phyloP scores from a whole-genome alignment of 225 moss, liverwort and hornwort species.

The Antitrichia curtipendula region DNA sequence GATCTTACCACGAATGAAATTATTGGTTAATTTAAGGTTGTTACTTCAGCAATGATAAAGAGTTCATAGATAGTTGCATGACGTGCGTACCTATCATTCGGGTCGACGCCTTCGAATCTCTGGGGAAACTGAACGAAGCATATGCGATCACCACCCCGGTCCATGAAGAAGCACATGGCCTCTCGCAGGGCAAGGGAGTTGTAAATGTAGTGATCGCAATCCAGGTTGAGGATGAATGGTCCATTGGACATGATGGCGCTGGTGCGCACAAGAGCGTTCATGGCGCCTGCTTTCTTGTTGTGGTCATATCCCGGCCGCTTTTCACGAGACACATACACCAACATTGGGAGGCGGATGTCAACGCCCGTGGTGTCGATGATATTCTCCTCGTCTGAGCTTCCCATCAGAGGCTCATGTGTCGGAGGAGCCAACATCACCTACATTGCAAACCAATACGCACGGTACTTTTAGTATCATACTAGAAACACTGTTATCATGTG shows the following conservation, averaged over 20 bases:
- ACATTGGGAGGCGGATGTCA: conserved; percentile 81
- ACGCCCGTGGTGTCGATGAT: conserved; percentile 75
- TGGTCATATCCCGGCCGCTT: conserved; percentile 92
- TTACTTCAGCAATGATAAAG: not conserved
- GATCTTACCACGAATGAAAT: not conserved
- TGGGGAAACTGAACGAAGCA: conserved; percentile 80
- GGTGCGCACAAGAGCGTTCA: conserved; percentile 86
- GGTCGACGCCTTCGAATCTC: conserved; percentile 84
- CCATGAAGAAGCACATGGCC: conserved; percentile 92
- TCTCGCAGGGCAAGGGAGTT: conserved; percentile 74
- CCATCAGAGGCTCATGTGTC: conserved; percentile 60
- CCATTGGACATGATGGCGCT: conserved; percentile 97
- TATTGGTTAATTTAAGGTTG: not conserved
- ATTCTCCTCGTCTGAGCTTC: conserved; percentile 70
- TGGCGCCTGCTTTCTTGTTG: conserved; percentile 95
- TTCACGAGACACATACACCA: conserved; percentile 88
- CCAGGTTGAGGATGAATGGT: conserved; percentile 76
- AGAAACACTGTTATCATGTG: not conserved
- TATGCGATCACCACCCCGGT: conserved; percentile 68
- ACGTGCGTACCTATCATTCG: conserved; percentile 44
- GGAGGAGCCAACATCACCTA: conserved; percentile 91
- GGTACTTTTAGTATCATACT: not conserved
- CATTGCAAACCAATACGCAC: not conserved
- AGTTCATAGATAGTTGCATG: not conserved
- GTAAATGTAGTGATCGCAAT: conserved; percentile 86